These are phyloP conservation scores for Pythium aristosporum DNA, from an alignment of 352 stramenopile species.

Conservation along the genomic window DNA sequence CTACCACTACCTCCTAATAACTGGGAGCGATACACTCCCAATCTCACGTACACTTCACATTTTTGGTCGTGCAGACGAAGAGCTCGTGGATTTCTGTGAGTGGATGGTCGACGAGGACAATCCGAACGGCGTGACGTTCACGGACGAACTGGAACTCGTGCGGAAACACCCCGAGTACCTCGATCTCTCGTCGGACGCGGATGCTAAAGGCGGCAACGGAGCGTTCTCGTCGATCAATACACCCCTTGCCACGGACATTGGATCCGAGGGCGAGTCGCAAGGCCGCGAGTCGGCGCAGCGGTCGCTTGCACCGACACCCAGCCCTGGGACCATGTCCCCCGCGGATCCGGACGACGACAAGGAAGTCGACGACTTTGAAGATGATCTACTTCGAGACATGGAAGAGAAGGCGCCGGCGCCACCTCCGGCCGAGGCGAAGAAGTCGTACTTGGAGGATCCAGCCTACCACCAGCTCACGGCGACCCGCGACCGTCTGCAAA, in stretches of 20 bases:
- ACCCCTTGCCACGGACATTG: conserved; percentile 62
- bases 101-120: conserved; percentile 83
- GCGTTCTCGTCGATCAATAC: conserved; percentile 66
- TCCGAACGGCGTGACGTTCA: conserved; percentile 66
- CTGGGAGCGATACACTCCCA: no score
- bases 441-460: conserved; percentile 59
- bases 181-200: conserved; percentile 46
- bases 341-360: conserved; percentile 62
- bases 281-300: conserved; percentile 59
- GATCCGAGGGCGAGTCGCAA: conserved; percentile 64
- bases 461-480: conserved; percentile 64
- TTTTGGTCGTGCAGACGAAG: conserved; percentile 45
- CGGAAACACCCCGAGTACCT: conserved; percentile 81
- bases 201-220: conserved; percentile 35
- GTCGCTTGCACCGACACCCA: conserved; percentile 58
- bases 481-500: conserved; percentile 62
- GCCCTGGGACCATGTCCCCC: conserved; percentile 41
- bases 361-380: conserved; percentile 74
- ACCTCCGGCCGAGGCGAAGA: conserved; percentile 6
- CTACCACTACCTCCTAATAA: neutral
- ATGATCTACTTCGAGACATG: conserved; percentile 74
- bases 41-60: neutral
- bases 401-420: conserved; percentile 48
- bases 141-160: conserved; percentile 83
- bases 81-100: conserved; percentile 85